Evolutionary conservation across 2,329 filamentous ascomycete species (phyloP).

Genomic region (Penicillium sp.): DNA sequence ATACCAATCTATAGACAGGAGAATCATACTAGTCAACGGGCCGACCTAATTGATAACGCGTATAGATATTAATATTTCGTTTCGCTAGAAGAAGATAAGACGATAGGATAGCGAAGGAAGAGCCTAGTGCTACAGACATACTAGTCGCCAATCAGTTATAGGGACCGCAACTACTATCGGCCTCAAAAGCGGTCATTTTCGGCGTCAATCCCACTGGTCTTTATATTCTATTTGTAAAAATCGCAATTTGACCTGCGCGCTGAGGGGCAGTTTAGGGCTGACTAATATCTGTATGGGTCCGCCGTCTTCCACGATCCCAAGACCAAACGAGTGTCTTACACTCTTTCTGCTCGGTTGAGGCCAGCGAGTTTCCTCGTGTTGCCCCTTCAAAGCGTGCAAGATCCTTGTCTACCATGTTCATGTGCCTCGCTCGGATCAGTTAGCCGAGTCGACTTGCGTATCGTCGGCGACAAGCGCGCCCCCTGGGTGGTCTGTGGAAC

Average conservation of each 20-base stretch:
- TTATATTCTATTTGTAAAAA: background rate
- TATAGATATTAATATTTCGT: no score
- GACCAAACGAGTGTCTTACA: background rate
- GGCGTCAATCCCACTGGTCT: no score
- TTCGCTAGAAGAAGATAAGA: no score
- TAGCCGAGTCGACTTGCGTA: slow-evolving; percentile 21
- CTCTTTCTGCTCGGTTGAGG: background rate
- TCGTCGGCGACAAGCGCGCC: slow-evolving; percentile 14
- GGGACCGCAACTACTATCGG: no score
- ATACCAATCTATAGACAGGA: no score
- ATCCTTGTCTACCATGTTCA: slow-evolving; percentile 16
- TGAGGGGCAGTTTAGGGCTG: slow-evolving; percentile 4
- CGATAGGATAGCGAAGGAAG: no score
- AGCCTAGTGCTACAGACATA: no score
- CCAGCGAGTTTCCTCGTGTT: background rate
- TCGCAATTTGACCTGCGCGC: background rate
- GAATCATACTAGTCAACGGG: no score
- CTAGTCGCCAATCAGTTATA: no score
- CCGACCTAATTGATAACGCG: no score
- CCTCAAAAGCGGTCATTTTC: no score
- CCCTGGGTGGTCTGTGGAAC: slow-evolving; percentile 18
- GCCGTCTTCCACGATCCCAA: background rate
- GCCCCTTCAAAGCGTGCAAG: background rate
- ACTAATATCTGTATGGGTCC: slow-evolving; percentile 3
- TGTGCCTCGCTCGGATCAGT: slow-evolving; percentile 15